These are phyloP conservation scores for Eucalyptus polyanthemos DNA, from an alignment of 345 rosid genomes.

Conservation along the genomic window DNA sequence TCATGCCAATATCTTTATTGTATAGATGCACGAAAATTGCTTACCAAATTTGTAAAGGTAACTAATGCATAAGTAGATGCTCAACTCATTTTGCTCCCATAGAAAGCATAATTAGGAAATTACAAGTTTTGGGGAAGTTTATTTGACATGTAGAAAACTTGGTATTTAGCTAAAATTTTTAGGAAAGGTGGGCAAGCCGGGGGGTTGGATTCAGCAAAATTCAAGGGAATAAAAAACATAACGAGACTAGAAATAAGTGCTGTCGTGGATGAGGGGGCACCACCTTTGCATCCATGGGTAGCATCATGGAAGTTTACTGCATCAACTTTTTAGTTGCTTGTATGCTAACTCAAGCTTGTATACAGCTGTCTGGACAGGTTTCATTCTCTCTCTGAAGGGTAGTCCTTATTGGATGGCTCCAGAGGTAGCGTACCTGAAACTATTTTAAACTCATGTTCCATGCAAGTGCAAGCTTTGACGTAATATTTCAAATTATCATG, in stretches of 20 bases:
- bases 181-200: background rate
- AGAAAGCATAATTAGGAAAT: background rate
- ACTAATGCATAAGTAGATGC: background rate
- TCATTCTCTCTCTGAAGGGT: slow-evolving; percentile 56
- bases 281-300: background rate
- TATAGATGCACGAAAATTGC: background rate
- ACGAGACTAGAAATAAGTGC: background rate
- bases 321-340: background rate
- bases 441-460: background rate
- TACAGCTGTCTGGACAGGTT: slow-evolving; percentile 41
- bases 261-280: background rate
- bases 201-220: background rate
- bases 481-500: too few relatives aligned
- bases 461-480: background rate
- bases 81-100: background rate
- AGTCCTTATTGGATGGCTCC: slow-evolving; percentile 85
- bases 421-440: slow-evolving; percentile 28
- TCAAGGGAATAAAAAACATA: background rate
- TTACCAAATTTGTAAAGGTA: background rate
- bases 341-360: background rate
- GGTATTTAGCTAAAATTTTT: background rate
- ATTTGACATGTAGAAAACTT: background rate
- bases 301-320: background rate
- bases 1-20: background rate
- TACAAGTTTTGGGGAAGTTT: background rate